Base-by-base conservation (phyloP, 257 asterid species). In the Solanum lycopersicoides region DNA sequence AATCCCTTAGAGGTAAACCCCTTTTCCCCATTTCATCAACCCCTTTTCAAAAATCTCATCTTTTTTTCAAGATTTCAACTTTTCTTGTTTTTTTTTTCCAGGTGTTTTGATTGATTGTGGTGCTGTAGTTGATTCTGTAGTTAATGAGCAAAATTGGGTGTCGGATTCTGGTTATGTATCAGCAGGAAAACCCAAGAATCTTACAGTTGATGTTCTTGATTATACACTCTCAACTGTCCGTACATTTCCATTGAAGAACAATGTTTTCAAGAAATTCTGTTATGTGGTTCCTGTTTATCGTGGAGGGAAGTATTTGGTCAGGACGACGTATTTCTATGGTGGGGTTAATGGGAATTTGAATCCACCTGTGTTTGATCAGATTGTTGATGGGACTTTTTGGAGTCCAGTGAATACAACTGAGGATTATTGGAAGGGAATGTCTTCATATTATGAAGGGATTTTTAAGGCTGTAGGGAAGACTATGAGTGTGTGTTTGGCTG, bases 371-470 rank as follows among this genome's bases (percentile, higher is more conserved):
- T 97, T 97, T 88, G 97, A 96, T 90, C 99, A 95, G 90, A 96
- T 97, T 60, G 95, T 97, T 39, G 99, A 96, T 88, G 99, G 99
- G 73, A 94, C 99, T n/a, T 87, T 94, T 7, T 97, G 99, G 99
- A 88, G 91, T 77, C 90, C 89, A 59, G 99, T 97, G 91, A 96
- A 97, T 85, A 97, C 98, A 21, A 96, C 98, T 5, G 95, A 89
- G 42, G 95, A 93, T 87, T 97, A 96, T 90, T 35, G 45, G 37
- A 86, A 35, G 1, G 89, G 92, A 86, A 84, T 82, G 68, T 30
- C 86, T 86, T 90, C 95, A 50, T 94, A 89, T 82, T 97, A 93
- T 74, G 99, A 97, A 87, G 97, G 94, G 7, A 68, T 96, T 13
- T 96, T 97, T 85, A 84, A 91, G 92, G 96, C 99, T 7, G 87